Conservation (phyloP, 305 asterid species). For the Salvia sclarea region DNA sequence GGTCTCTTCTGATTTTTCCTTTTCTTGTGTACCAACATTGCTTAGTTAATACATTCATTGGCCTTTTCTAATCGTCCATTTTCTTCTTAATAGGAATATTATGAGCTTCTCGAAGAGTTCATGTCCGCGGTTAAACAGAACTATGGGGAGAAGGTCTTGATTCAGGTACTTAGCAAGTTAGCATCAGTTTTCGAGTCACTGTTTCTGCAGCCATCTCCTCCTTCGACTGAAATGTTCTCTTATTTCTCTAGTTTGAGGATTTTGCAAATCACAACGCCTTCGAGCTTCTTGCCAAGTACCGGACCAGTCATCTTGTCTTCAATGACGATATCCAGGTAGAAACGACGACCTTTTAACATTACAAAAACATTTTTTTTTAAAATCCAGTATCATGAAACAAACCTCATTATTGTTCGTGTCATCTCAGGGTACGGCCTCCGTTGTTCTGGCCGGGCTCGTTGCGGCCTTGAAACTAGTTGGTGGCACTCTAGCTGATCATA, state of each 20-base stretch:
- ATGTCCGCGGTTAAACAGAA: constrained; percentile 67
- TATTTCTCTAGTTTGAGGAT: constrained; percentile 57
- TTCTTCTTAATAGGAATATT: constrained; percentile 50
- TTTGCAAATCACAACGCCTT: constrained; percentile 77
- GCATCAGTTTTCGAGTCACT: not conserved
- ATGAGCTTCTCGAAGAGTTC: constrained; percentile 62
- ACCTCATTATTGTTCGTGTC: not conserved
- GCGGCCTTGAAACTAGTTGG: constrained; percentile 63
- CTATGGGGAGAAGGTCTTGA: constrained; percentile 63
- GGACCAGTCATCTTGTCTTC: constrained; percentile 63
- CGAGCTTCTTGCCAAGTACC: constrained; percentile 62
- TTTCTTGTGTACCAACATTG: not conserved
- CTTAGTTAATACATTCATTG: not conserved
- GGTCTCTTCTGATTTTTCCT: constrained; percentile 37
- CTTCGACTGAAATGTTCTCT: not conserved
- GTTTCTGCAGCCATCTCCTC: not conserved
- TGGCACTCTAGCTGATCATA: constrained; percentile 63
- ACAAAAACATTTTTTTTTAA: not conserved
- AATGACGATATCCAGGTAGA: constrained; percentile 62
- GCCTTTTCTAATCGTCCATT: not conserved
- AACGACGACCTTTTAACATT: constrained; percentile 6
- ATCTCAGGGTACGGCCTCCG: constrained; percentile 65
- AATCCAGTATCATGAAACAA: not conserved
- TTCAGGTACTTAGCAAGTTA: constrained; percentile 64
- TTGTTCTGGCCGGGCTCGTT: constrained; percentile 68